phyloP scores from a whole-genome alignment of 169 alveolate species.

The Blepharisma undulans region DNA sequence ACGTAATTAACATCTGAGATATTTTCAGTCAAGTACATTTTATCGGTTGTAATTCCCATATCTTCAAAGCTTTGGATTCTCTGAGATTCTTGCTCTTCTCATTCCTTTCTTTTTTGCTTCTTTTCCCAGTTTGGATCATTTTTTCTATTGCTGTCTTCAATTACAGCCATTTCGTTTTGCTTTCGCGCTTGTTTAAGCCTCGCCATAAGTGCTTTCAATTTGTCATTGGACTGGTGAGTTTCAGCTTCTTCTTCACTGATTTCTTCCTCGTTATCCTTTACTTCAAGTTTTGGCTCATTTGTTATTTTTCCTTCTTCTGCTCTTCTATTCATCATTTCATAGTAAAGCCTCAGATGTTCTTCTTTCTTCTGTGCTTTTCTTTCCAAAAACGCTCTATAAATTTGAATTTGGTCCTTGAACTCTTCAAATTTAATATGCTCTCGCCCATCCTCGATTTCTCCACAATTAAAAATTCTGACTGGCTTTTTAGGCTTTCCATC shows the following conservation, averaged over 20 bases:
- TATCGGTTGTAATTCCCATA: slow-evolving; percentile 60
- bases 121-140: slow-evolving; percentile 65
- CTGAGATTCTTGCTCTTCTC: slow-evolving; percentile 36
- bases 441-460: slow-evolving; percentile 66
- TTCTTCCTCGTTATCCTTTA: slow-evolving; percentile 28
- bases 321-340: slow-evolving; percentile 17
- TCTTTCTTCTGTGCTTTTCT: slow-evolving; percentile 19
- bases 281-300: background rate
- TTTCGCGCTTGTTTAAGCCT: slow-evolving; percentile 52
- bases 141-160: slow-evolving; percentile 43
- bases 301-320: slow-evolving; percentile 9
- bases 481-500: slow-evolving; percentile 83
- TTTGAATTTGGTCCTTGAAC: slow-evolving; percentile 53
- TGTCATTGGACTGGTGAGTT: slow-evolving; percentile 37
- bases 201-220: slow-evolving; percentile 39
- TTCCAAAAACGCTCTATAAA: slow-evolving; percentile 40
- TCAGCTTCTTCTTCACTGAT: slow-evolving; percentile 33
- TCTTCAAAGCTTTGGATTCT: slow-evolving; percentile 45
- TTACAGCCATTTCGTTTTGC: slow-evolving; percentile 40
- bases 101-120: slow-evolving; percentile 55
- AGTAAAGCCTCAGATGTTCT: slow-evolving; percentile 3
- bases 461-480: slow-evolving; percentile 78
- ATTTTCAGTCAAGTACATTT: slow-evolving; percentile 54
- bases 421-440: slow-evolving; percentile 63
- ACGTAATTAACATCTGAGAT: slow-evolving; percentile 23